These are phyloP conservation scores for Pyrus pyrifolia DNA, from an alignment of 306 rosid genomes.

Conservation along the genomic window DNA sequence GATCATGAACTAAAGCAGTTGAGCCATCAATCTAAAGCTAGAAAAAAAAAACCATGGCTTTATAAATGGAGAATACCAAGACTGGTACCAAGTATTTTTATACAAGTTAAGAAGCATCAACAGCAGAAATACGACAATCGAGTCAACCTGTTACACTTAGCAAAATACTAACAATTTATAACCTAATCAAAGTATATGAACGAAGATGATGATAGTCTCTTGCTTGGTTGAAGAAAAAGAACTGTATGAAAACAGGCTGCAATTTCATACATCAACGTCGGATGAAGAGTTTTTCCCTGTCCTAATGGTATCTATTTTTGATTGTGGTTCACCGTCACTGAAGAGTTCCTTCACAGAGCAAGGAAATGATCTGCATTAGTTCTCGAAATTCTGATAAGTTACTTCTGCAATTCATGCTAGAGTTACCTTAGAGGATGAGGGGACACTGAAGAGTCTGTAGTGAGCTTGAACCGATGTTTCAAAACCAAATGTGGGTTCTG, in stretches of 20 bases:
- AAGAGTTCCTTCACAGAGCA: slow-evolving; percentile 34
- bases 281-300: slow-evolving; percentile 35
- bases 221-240: slow-evolving; percentile 21
- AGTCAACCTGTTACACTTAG: slow-evolving; percentile 14
- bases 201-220: slow-evolving; percentile 16
- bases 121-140: background rate
- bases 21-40: slow-evolving; percentile 7
- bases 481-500: slow-evolving; percentile 39
- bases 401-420: background rate
- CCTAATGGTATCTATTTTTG: slow-evolving; percentile 31
- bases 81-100: background rate
- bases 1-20: background rate
- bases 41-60: background rate
- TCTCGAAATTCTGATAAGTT: background rate
- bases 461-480: slow-evolving; percentile 39
- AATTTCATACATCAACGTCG: slow-evolving; percentile 21
- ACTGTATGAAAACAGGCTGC: slow-evolving; percentile 5
- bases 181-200: slow-evolving; percentile 3
- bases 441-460: slow-evolving; percentile 22
- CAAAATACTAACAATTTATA: background rate
- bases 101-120: slow-evolving; percentile 5
- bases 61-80: background rate
- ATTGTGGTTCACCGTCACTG: slow-evolving; percentile 25
- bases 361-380: slow-evolving; percentile 21
- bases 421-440: slow-evolving; percentile 34